phyloP scores from a whole-genome alignment of 768 basidiomycete genomes.

The Tulasnella sp. region DNA sequence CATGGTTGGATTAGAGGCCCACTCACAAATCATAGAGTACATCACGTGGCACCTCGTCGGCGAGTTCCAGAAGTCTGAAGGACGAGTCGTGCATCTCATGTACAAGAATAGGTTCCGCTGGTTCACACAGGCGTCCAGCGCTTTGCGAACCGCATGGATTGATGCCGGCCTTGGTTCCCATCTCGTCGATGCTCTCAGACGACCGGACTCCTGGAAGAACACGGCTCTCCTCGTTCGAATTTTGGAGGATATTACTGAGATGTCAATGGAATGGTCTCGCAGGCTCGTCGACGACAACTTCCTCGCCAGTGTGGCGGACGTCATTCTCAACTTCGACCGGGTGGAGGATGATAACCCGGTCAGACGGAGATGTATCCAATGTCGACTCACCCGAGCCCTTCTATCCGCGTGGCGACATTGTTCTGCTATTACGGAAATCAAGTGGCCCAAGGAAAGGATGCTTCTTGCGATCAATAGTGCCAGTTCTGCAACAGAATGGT shows the following conservation, averaged over 20 bases:
- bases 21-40: not conserved
- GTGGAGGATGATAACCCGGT: too few species aligned
- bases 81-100: not conserved
- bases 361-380: too few species aligned
- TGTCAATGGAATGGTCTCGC: not conserved
- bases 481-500: too few species aligned
- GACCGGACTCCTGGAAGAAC: not conserved
- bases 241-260: not conserved
- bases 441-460: too few species aligned
- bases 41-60: not conserved
- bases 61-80: not conserved
- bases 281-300: not conserved
- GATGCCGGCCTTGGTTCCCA: not conserved
- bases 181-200: not conserved
- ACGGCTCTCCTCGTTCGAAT: not conserved
- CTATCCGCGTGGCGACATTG: too few species aligned
- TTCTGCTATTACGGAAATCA: too few species aligned
- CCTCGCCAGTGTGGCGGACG: not conserved
- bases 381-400: too few species aligned
- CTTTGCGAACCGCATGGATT: not conserved
- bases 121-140: slow-evolving; percentile 9
- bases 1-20: not conserved
- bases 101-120: slow-evolving; percentile 5
- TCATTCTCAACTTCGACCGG: too few species aligned
- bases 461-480: too few species aligned